Base-by-base conservation (phyloP, 2,329 filamentous ascomycete genomes). In the Truncatella angustata region DNA sequence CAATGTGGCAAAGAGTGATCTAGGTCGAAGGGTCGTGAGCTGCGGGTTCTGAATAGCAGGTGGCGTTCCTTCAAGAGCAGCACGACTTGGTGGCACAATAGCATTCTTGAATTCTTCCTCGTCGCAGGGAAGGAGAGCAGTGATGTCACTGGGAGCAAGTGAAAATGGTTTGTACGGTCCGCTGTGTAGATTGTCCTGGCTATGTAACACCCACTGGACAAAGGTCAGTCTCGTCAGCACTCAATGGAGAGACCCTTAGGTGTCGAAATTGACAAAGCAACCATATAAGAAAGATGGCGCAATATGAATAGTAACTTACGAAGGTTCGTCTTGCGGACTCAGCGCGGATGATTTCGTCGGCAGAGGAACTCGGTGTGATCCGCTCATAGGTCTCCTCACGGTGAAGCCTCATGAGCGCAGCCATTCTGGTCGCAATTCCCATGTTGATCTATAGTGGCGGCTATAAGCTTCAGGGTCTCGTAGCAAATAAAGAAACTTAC, bases 301-400 rank as follows among this genome's bases (percentile, higher is more conserved):
- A 45, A 20, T 49, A 11, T 20, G 11, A 20, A 16, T 12, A 11
- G 30, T 46, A 21, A 66, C 75, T 60, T 66, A 81, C 78, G 64
- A 82, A 61, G 23, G 80, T 83, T 32, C 80, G 74, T 21, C 80
- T 71, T 18, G 80, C 80, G n/a, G 79, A 81, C 61, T 83, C 80
- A 1, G 77, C 74, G 37, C 73, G 68, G 43, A 80, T 73, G 30
- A 78, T 67, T 53, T 73, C 65, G 30, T 77, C 75, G 5, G 70
- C 64, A 1, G 72, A 74, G 1, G 73, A 72, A 42, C 74, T 72
- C 2, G 59, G 55, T 5, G 63, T 66, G 12, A 67, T 63, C 14
- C 76, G 61, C 1, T 67, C 62, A 51, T 82, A 83, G 0, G 78
- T 80, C 56, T 82, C 78, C 59, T 83, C 80, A 20, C 77, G 67